A percentile compares a stretch with the other conserved stretches of the same genome.
Conservation (phyloP, 2,329 filamentous ascomycete species). For the Colletotrichum paranaense region DNA sequence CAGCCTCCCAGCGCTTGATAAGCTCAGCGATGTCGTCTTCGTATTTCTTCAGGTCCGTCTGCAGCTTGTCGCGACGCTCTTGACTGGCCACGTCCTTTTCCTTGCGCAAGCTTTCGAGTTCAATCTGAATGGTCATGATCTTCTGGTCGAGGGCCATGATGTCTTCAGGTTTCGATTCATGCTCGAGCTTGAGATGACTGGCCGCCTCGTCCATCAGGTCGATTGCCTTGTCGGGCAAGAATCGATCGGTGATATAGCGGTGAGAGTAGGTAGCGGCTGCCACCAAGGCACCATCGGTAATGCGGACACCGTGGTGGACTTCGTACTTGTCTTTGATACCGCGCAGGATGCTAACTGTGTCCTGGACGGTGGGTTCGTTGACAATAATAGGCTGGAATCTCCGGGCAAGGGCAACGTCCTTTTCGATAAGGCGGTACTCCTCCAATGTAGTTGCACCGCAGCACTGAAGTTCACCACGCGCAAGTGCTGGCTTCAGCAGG, state of each 20-base stretch:
- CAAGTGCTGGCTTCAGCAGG: constrained; percentile 91
- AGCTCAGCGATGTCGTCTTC: constrained; percentile 81
- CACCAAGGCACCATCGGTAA: constrained; percentile 91
- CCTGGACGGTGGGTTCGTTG: constrained; percentile 89
- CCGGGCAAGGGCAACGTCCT: constrained; percentile 91
- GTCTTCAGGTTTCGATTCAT: constrained; percentile 95
- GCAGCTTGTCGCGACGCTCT: constrained; percentile 87
- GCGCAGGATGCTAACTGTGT: constrained; percentile 93
- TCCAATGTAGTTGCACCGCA: constrained; percentile 93
- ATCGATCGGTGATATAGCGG: constrained; percentile 95
- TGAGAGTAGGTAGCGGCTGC: constrained; percentile 94
- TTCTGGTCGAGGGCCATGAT: constrained; percentile 93
- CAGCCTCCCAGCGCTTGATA: constrained; percentile 89
- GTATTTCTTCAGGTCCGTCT: constrained; percentile 79
- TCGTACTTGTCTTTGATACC: constrained; percentile 99
- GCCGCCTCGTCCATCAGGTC: constrained; percentile 97
- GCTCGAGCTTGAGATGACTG: constrained; percentile 88
- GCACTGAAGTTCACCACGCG: constrained; percentile 91
- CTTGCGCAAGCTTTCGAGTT: constrained; percentile 92
- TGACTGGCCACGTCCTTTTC: constrained; percentile 91
- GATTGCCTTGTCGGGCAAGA: constrained; percentile 96
- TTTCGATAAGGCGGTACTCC: constrained; percentile 94
- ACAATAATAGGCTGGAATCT: constrained; percentile 95
- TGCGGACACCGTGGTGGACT: constrained; percentile 94
- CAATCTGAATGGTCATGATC: constrained; percentile 98